Base-by-base conservation (phyloP, 257 asterid species). In the Rehmannia glutinosa region DNA sequence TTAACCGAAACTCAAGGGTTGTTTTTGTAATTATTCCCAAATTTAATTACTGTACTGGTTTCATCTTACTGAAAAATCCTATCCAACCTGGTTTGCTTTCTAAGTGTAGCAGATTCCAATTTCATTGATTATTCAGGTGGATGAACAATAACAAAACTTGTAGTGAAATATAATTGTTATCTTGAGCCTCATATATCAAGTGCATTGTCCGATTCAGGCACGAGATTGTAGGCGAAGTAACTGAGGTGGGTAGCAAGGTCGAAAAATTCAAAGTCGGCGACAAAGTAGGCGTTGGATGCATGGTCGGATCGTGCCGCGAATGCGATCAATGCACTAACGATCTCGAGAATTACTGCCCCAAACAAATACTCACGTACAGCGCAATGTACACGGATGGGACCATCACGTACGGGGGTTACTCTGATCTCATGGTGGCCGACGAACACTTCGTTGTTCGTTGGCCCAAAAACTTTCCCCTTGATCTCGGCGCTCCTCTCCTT, bases 241-340 rank as follows among this genome's bases (percentile, higher is more conserved):
- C 89, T 0, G 92, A 79, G 62, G 82, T 87, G 0, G 95, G 95
- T 0, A 77, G 69, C 69, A 73, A 81, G 56, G 95, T 87, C 12
- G 43, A 70, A 19, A 83, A 79, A 15, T 43, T 83, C 62, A 83
- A 83, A 65, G 81, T 77, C 0, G 95, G 95, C 1, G 92, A 87
- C 66, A 84, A 77, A 51, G 88, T 83, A 0, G 88, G 95, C 0
- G 85, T 87, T 0, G 95, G 95, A 12, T 81, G 92, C 78, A 8
- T 85, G 66, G 86, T 83, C 0, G 86, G 84, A 67, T 87, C 95
- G 0, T 87, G 95, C 74, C 80, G 87, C 2, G 28, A 76, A 1
- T 87, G 95, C 19, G 84, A 70, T 3, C 74, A 71, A 9, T 87
- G 95, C 51, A 8, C 28, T 1, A 32, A 6, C 8, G 86, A 85